Evolutionary conservation across 164 flowering plant genomes (phyloP).

Genomic region (Paratinospora sagittata): DNA sequence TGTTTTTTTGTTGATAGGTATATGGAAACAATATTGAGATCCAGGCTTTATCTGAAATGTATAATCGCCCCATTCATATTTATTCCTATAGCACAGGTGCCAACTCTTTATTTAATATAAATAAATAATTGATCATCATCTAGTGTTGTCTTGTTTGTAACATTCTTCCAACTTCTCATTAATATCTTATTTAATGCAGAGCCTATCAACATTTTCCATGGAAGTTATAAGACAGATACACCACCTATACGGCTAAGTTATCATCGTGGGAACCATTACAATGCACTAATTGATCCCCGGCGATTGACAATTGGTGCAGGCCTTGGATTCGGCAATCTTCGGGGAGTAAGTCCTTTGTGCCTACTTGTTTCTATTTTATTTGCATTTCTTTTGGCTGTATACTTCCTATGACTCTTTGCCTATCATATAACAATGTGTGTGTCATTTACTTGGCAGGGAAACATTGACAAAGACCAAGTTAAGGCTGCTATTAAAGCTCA

Average conservation of each 20-base stretch:
- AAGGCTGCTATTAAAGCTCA: conserved; percentile 98
- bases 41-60: conserved; percentile 94
- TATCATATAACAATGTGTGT: not conserved
- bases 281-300: conserved; percentile 95
- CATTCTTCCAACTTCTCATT: not conserved
- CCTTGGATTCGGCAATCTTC: conserved; percentile 90
- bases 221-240: conserved; percentile 74
- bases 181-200: conserved; percentile 38
- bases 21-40: conserved; percentile 98
- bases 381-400: not conserved
- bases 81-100: conserved; percentile 90
- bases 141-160: not conserved
- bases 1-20: conserved; percentile 38
- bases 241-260: conserved; percentile 91
- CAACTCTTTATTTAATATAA: conserved; percentile 1
- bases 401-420: no score
- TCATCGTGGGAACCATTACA: conserved; percentile 98
- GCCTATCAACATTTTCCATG: conserved; percentile 94
- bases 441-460: conserved; percentile 32
- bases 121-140: not conserved
- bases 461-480: conserved; percentile 77
- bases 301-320: conserved; percentile 88
- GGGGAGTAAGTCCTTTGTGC: conserved; percentile 51
- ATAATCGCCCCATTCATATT: conserved; percentile 93
- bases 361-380: not conserved